A percentile compares a stretch with the other conserved stretches of the same genome.
Conservation (phyloP, 1,139 yeast species). For the Candida mesenterica region DNA sequence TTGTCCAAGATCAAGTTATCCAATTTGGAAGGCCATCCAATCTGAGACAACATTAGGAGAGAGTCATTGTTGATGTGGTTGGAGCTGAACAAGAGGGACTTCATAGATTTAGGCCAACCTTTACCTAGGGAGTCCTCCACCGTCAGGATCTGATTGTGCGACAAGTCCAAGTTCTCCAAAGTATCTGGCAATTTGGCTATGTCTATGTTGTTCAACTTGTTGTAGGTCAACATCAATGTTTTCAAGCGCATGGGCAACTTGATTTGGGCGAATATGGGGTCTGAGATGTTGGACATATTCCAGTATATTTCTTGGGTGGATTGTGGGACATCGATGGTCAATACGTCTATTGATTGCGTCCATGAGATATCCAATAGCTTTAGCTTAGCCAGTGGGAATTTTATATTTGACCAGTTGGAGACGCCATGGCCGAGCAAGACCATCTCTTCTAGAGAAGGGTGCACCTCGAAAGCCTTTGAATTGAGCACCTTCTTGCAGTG, state of each 20-base stretch:
- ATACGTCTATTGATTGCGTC: conserved; percentile 20
- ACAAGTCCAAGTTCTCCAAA: conserved; percentile 30
- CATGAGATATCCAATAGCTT: conserved; percentile 37
- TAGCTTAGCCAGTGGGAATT: conserved; percentile 19
- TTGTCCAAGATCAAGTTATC: conserved; percentile 23
- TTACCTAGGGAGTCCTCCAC: conserved; percentile 17
- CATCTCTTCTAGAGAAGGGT: conserved; percentile 21
- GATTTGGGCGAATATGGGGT: conserved; percentile 13
- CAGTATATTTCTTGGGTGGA: conserved; percentile 27
- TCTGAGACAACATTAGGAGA: conserved; percentile 15
- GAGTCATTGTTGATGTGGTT: conserved; percentile 23
- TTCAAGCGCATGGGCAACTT: conserved; percentile 23
- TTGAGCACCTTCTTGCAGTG: conserved; percentile 8
- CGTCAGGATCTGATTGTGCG: conserved; percentile 20
- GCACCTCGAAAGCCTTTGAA: conserved; percentile 5
- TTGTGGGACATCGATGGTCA: conserved; percentile 20
- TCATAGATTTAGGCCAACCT: conserved; percentile 29
- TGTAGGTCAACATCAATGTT: conserved; percentile 36
- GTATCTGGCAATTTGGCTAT: conserved; percentile 25
- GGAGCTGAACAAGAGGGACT: conserved; percentile 24
- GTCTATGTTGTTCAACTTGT: conserved; percentile 22
- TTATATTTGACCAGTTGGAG: conserved; percentile 26
- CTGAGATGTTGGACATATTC: conserved; percentile 28
- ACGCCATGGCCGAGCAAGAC: conserved; percentile 35
- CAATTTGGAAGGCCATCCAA: conserved; percentile 27